Percentiles rank a stretch among this genome's conserved stretches.
Conservation (phyloP, 1,284 basidiomycete species). For the Puccinia polysora region DNA sequence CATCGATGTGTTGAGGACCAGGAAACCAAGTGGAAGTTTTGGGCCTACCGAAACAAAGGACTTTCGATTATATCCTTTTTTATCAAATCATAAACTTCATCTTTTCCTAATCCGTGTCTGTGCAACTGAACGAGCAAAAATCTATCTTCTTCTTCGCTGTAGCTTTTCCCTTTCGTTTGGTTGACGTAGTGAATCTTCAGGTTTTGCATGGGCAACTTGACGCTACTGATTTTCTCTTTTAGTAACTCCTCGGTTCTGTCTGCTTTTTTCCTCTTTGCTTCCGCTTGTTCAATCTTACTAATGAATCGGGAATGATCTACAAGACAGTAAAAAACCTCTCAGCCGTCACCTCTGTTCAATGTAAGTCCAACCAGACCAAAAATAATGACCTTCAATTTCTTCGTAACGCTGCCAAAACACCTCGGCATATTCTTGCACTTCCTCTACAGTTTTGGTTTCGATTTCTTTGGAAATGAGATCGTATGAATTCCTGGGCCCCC, state of each 20-base stretch:
- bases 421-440: conserved; percentile 73
- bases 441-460: conserved; percentile 74
- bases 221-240: conserved; percentile 71
- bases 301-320: conserved; percentile 54
- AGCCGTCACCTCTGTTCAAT: not conserved
- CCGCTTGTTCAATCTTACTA: conserved; percentile 74
- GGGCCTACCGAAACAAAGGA: conserved; percentile 72
- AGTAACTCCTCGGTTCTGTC: conserved; percentile 56
- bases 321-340: not conserved
- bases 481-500: conserved; percentile 61
- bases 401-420: conserved; percentile 88
- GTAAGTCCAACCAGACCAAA: conserved; percentile 29
- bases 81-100: conserved; percentile 91
- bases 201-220: conserved; percentile 86
- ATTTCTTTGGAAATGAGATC: conserved; percentile 79
- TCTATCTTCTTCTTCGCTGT: conserved; percentile 92
- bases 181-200: conserved; percentile 88
- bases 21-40: not conserved
- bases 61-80: conserved; percentile 94
- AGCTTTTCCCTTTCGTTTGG: conserved; percentile 84
- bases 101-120: conserved; percentile 84
- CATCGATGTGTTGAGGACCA: not conserved
- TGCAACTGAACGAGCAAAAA: conserved; percentile 86
- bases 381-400: conserved; percentile 72
- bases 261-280: conserved; percentile 56